Conservation (phyloP, 2,329 filamentous ascomycete species). For the Curvularia hawaiiensis region DNA sequence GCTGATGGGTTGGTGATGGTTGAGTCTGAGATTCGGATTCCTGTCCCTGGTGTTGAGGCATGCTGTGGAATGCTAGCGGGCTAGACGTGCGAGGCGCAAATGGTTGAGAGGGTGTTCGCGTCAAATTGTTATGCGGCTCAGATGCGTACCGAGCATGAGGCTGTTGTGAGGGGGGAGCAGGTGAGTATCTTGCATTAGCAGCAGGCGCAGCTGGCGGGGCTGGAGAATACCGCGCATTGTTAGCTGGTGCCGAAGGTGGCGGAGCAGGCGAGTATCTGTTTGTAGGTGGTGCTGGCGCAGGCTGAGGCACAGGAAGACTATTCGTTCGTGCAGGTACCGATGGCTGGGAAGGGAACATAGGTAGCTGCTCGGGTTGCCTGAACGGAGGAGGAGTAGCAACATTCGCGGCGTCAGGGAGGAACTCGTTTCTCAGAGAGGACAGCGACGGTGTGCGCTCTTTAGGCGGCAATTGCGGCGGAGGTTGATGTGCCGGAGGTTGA, state of each 20-base stretch:
- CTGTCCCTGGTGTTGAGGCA: conserved; percentile 39
- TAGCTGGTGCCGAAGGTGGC: conserved; percentile 38
- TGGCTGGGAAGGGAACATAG: conserved; percentile 44
- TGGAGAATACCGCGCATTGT: conserved; percentile 44
- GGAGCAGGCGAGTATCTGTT: conserved; percentile 40
- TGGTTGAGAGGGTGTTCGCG: conserved; percentile 52
- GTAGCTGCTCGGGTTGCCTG: conserved; percentile 50
- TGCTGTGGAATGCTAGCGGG: conserved; percentile 60
- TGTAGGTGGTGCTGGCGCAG: conserved; percentile 33
- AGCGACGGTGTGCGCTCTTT: conserved; percentile 45
- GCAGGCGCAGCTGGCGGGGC: conserved; percentile 42
- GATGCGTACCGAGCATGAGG: conserved; percentile 47
- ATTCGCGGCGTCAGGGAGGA: conserved; percentile 36
- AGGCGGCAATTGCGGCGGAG: conserved; percentile 28
- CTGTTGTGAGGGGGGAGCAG: conserved; percentile 43
- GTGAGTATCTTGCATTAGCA: conserved; percentile 49
- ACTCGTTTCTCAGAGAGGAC: conserved; percentile 44
- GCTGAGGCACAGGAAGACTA: conserved; percentile 40
- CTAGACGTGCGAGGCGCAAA: conserved; percentile 70
- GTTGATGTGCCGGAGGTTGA: conserved; percentile 30
- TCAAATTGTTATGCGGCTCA: conserved; percentile 39
- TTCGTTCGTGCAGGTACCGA: conserved; percentile 38
- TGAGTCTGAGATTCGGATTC: conserved; percentile 13
- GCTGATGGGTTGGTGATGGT: conserved; percentile 29
- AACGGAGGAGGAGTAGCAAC: conserved; percentile 34